Evolutionary conservation across 371 early-diverging fungal species (phyloP).

Genomic region (Mortierella sp.): DNA sequence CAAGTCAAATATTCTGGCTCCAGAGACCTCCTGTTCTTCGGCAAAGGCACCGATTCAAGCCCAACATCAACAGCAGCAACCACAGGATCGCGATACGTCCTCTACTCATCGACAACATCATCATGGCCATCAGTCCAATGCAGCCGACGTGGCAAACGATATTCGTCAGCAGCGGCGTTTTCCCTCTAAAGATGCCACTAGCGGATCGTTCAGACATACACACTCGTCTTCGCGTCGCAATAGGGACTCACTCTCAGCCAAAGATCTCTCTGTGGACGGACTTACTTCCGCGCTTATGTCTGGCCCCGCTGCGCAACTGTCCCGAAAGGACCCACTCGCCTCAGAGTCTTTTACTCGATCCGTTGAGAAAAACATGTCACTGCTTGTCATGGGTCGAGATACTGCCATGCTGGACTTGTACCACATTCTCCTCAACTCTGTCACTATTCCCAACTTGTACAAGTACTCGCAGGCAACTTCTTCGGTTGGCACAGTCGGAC

Average conservation of each 20-base stretch:
- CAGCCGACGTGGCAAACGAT: constrained; percentile 25
- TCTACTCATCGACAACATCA: constrained; percentile 1
- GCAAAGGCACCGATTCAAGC: neutral
- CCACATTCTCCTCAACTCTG: constrained; percentile 44
- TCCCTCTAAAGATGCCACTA: constrained; percentile 63
- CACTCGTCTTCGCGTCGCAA: constrained; percentile 62
- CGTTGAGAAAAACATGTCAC: neutral
- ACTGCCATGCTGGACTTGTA: constrained; percentile 41
- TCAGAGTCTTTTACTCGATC: neutral
- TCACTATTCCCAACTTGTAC: constrained; percentile 28
- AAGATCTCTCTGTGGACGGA: constrained; percentile 3
- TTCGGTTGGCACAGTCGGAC: constrained; percentile 7
- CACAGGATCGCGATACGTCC: neutral
- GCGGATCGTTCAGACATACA: constrained; percentile 64
- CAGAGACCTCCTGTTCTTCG: neutral
- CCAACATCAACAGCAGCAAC: neutral
- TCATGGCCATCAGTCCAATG: constrained; percentile 1
- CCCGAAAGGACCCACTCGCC: constrained; percentile 5
- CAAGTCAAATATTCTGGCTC: constrained; percentile 7
- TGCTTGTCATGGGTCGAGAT: constrained; percentile 22
- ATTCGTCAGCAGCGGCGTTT: constrained; percentile 25
- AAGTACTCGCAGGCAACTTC: constrained; percentile 17
- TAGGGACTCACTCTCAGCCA: constrained; percentile 56
- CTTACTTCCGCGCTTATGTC: neutral
- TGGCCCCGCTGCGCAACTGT: neutral